Percentiles rank a stretch among this genome's conserved stretches.
Evolutionary conservation across 2,329 filamentous ascomycete species (phyloP).

Genomic region (Malbranchea zuffiana): DNA sequence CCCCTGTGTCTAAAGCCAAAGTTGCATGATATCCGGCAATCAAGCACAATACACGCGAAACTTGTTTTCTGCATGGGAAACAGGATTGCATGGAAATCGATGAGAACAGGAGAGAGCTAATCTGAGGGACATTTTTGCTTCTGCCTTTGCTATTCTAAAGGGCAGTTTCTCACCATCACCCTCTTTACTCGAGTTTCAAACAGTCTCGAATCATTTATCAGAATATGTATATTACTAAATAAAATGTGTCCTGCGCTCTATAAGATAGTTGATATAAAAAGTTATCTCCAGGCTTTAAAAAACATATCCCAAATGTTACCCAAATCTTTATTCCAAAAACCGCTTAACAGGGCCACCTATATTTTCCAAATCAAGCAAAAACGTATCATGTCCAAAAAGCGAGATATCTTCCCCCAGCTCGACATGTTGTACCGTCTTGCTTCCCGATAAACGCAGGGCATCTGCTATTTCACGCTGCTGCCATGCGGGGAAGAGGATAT

Average conservation of each 20-base stretch:
- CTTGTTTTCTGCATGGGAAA: slow-evolving; percentile 3
- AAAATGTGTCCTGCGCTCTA: too few relatives aligned
- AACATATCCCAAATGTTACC: not conserved
- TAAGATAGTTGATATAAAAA: not conserved
- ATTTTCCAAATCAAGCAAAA: slow-evolving; percentile 81
- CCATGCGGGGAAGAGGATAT: slow-evolving; percentile 96
- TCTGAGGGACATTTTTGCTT: slow-evolving; percentile 27
- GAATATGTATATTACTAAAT: not conserved
- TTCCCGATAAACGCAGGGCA: slow-evolving; percentile 65
- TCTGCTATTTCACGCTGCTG: slow-evolving; percentile 91
- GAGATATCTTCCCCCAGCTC: slow-evolving; percentile 92
- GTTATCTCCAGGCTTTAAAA: not conserved
- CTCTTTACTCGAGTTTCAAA: too few relatives aligned
- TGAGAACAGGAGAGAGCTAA: slow-evolving; percentile 38
- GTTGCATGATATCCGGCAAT: slow-evolving; percentile 34
- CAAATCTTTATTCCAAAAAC: slow-evolving; percentile 55
- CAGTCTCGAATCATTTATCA: too few relatives aligned
- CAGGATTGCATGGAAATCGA: slow-evolving; percentile 28
- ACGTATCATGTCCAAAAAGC: slow-evolving; percentile 93
- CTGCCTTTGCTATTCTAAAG: too few relatives aligned
- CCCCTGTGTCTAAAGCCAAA: slow-evolving; percentile 35
- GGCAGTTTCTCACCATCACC: too few relatives aligned
- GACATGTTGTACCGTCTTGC: slow-evolving; percentile 70
- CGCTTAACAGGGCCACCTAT: slow-evolving; percentile 72
- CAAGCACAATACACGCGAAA: slow-evolving; percentile 2